phyloP scores from a whole-genome alignment of 2,329 filamentous ascomycete genomes.

The Pyricularia grisea region DNA sequence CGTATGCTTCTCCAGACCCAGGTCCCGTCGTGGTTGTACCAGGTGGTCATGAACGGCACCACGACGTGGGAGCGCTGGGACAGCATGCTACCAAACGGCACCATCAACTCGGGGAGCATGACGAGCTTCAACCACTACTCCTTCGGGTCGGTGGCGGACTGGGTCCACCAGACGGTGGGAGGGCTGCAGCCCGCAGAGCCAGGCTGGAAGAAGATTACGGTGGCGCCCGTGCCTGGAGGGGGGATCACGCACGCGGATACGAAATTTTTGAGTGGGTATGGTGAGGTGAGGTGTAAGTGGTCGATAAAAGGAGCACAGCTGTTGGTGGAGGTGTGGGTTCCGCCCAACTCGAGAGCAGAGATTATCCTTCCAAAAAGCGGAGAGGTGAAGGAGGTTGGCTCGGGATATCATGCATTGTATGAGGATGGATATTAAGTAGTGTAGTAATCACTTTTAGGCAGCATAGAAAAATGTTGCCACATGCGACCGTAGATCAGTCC shows the following conservation, averaged over 20 bases:
- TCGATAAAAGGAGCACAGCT: conserved; percentile 12
- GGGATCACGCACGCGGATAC: conserved; percentile 15
- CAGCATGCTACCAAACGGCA: conserved; percentile 24
- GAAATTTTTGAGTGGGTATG: conserved; percentile 22
- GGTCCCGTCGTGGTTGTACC: conserved; percentile 27
- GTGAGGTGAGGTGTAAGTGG: conserved; percentile 20
- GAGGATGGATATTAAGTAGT: neutral
- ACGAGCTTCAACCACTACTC: conserved; percentile 33
- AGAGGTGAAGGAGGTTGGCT: conserved; percentile 5
- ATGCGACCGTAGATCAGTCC: no score
- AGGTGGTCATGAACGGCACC: conserved; percentile 26
- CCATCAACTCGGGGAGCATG: conserved; percentile 27
- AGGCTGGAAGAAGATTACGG: conserved; percentile 19
- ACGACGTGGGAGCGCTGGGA: conserved; percentile 34
- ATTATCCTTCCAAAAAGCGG: conserved; percentile 7
- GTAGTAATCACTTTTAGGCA: no score
- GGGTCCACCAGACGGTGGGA: conserved; percentile 24
- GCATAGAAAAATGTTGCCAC: no score
- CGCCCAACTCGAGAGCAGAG: conserved; percentile 9
- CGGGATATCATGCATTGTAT: conserved; percentile 7
- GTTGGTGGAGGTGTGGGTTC: conserved; percentile 9
- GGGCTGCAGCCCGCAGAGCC: conserved; percentile 18
- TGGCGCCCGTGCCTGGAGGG: conserved; percentile 20
- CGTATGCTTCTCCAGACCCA: conserved; percentile 23
- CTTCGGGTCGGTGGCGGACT: conserved; percentile 26